Base-by-base conservation (phyloP, 495 filamentous ascomycete species). In the Neurospora intermedia region DNA sequence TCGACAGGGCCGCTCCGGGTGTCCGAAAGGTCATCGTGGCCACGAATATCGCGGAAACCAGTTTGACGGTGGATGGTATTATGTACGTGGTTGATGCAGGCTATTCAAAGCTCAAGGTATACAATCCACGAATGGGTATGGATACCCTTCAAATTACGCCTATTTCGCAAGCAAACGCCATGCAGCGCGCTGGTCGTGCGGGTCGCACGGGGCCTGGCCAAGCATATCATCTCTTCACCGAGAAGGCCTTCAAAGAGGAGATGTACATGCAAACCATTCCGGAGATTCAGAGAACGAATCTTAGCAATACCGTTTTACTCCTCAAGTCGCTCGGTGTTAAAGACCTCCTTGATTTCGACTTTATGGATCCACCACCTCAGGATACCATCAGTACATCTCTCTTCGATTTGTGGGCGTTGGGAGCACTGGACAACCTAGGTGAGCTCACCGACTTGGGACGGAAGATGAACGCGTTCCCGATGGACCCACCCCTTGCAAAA, bases 51-150 rank as follows among this genome's bases (percentile, higher is more conserved):
- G 96, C 96, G 4, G 96, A 99, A 80, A 99, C 96, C 0, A 96
- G 93, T 85, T 86, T 99, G 83, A 99, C 96, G 1, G 96, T 99
- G 11, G 96, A 99, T 76, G 96, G 96, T 74, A 98, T 99, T 77
- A 98, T 98, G 94, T 99, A 95, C 77, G 96, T 99, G 70, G 94
- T 99, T 43, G 96, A 99, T 79, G 90, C 92, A 7, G 96, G 96
- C 2, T 99, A 92, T 81, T 97, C 94, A 0, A 99, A 99, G 82
- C 85, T 99, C 72, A 99, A 99, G 78, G 96, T 98, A 15, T 99
- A 98, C 84, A 98, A 99, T 77, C 94, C 96, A 6, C 89, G 92
- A 39, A 98, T 99, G 96, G 94, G 96, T 72, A 99, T 99, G 96
- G 96, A 99, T 76, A 97, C 95, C 2, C 87, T 99, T 16, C 96